Evolutionary conservation across 768 basidiomycete genomes (phyloP), one percentile per base, ranked within the genome.

Genomic region (Terana coerulea): DNA sequence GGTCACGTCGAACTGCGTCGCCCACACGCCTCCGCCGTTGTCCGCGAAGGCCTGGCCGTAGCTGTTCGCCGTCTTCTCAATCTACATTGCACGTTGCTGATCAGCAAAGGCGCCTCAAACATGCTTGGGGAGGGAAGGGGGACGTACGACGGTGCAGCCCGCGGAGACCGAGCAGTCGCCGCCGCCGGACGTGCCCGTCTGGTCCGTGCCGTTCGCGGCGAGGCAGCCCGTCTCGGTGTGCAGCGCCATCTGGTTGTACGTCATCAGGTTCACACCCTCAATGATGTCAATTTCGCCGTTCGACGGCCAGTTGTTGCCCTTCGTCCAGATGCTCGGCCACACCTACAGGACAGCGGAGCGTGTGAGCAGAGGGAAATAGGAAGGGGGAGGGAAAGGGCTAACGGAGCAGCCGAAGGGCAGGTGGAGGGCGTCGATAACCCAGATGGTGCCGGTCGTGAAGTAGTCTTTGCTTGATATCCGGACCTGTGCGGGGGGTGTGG

Each of bases 21-120:
- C 86, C 65, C 73, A 91, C 1, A 83, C 79, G 5, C 83, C 83
- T 11, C 83, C 83, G 17, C 81, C 79, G 1, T 69, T 72, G 2
- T 60, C 39, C 2, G 70, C 71, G 52, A 80, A 80, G 6, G 61
- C 67, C 8, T 59, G 55, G 6, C 74, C 73, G 43, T 65, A 76
- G 41, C 71, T 73, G 51, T 70, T 69, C 14, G 64, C 51, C 48
- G 65, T 65, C 30, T 60, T 66, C 53, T 72, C 71, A 40, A 47
- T 21, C 52, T 53, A n/a, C 2, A n/a, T n/a, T 3, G 28, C 14
- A 39, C 12, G 17, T 24, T 35, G 33, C 11, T 10, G 10, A 35
- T 35, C n/a, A 10, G 11, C n/a, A 40, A 40, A 19, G n/a, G 39
- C n/a, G 19, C 29, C 22, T 42, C 22, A 25, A 26, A 45, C 9